phyloP scores from a whole-genome alignment of 257 asterid genomes.

The Fraxinus quadrangulata region DNA sequence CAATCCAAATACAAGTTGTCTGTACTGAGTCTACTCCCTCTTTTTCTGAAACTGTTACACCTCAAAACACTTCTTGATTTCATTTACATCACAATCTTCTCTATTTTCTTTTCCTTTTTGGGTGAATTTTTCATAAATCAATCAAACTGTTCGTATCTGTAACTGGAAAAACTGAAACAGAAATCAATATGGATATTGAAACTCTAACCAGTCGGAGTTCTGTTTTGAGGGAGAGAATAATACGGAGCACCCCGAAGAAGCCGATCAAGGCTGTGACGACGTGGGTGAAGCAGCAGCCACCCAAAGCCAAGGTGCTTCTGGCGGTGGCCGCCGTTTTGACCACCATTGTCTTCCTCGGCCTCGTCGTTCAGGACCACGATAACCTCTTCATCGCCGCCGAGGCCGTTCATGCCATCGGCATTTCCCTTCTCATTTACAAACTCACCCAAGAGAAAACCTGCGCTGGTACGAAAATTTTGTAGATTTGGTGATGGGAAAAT shows the following conservation, averaged over 20 bases:
- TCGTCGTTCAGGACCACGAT: conserved; percentile 33
- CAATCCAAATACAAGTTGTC: neutral
- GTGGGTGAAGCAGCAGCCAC: conserved; percentile 36
- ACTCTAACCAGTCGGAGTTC: conserved; percentile 13
- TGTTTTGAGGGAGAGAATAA: conserved; percentile 19
- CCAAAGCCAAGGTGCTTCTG: conserved; percentile 30
- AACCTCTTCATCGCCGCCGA: conserved; percentile 38
- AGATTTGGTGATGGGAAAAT: neutral
- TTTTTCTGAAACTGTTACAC: conserved; percentile 7
- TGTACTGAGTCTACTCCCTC: neutral
- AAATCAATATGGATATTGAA: conserved; percentile 12
- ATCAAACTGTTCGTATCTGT: neutral
- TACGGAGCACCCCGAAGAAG: conserved; percentile 20
- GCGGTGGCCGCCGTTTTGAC: conserved; percentile 13
- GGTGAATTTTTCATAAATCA: neutral
- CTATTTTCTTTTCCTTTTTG: neutral
- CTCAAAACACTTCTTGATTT: neutral
- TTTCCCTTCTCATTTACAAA: conserved; percentile 36
- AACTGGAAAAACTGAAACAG: neutral
- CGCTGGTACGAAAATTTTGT: conserved; percentile 26
- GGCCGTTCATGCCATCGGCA: conserved; percentile 36
- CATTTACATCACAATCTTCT: neutral
- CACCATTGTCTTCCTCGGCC: conserved; percentile 28
- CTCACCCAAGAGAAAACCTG: conserved; percentile 37
- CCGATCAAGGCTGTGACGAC: conserved; percentile 28